Conservation (phyloP, 2,329 filamentous ascomycete genomes). For the Calonectria henricotiae region DNA sequence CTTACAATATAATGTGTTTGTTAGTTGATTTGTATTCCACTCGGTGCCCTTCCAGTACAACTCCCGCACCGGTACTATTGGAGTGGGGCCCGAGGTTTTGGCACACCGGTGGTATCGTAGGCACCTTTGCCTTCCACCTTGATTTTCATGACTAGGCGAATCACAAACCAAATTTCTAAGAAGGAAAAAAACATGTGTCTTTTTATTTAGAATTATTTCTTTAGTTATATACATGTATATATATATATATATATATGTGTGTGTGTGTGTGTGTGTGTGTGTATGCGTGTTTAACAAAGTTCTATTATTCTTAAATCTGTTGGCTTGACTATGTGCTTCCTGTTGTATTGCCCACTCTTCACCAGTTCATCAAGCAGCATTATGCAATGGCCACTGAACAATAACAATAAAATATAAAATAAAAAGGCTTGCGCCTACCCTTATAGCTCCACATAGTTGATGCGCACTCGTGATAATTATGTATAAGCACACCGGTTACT, state of each 20-base stretch:
- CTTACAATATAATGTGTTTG: no score
- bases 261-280: no score
- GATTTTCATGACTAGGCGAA: background rate
- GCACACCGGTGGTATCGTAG: conserved; percentile 11
- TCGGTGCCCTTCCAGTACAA: no score
- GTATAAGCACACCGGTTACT: background rate
- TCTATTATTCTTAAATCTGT: no score
- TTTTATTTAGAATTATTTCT: no score
- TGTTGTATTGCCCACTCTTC: background rate
- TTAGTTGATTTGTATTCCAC: no score
- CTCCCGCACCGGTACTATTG: no score
- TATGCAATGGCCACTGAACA: background rate
- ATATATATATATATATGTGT: no score
- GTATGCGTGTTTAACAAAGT: no score
- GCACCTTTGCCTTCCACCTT: background rate
- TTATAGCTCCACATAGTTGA: background rate
- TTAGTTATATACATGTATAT: no score
- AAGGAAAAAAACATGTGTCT: background rate
- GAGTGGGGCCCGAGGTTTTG: background rate
- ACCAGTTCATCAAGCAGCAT: background rate
- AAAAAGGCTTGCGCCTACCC: no score
- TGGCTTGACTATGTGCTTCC: background rate
- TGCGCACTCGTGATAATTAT: background rate
- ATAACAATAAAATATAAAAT: background rate
- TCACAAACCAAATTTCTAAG: background rate